Evolutionary conservation across 2,329 filamentous ascomycete species (phyloP).

Genomic region (Mycosphaerella sp.): DNA sequence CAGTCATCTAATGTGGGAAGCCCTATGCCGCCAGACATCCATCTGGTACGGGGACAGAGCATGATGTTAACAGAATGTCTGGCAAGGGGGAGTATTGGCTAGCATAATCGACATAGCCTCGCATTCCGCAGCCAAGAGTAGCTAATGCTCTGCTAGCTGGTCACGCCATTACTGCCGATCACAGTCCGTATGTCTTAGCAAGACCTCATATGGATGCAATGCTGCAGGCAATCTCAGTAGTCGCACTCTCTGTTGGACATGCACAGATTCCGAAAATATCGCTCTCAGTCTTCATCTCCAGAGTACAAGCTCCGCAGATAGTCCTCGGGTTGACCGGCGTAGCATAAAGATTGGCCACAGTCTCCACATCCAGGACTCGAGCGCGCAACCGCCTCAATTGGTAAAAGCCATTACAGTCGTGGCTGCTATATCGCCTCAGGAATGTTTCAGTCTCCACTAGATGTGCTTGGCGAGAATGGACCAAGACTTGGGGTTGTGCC

Average conservation of each 20-base stretch:
- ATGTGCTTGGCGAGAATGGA: too few relatives aligned
- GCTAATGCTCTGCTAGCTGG: too few relatives aligned
- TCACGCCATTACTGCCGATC: not conserved
- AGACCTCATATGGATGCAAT: not conserved
- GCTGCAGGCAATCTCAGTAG: constrained; percentile 5
- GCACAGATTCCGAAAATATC: constrained; percentile 10
- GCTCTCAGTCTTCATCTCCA: constrained; percentile 7
- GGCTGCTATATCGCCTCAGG: constrained; percentile 9
- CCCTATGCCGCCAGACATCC: too few relatives aligned
- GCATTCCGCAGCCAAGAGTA: too few relatives aligned
- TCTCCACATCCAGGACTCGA: constrained; percentile 11
- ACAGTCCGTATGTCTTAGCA: not conserved
- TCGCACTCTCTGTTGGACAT: constrained; percentile 12
- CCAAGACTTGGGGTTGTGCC: too few relatives aligned
- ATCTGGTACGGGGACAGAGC: too few relatives aligned
- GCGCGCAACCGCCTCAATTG: constrained; percentile 7
- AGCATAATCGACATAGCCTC: too few relatives aligned
- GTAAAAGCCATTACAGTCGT: constrained; percentile 11
- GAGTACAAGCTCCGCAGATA: constrained; percentile 8
- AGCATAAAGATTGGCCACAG: constrained; percentile 6
- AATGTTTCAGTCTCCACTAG: too few relatives aligned
- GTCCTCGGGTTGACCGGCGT: not conserved
- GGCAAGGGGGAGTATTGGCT: too few relatives aligned
- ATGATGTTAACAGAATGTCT: too few relatives aligned
- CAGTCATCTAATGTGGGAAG: too few relatives aligned